A percentile compares a stretch with the other conserved stretches of the same genome.
Conservation (phyloP, 2,329 filamentous ascomycete species). For the Ophiostoma australiae region DNA sequence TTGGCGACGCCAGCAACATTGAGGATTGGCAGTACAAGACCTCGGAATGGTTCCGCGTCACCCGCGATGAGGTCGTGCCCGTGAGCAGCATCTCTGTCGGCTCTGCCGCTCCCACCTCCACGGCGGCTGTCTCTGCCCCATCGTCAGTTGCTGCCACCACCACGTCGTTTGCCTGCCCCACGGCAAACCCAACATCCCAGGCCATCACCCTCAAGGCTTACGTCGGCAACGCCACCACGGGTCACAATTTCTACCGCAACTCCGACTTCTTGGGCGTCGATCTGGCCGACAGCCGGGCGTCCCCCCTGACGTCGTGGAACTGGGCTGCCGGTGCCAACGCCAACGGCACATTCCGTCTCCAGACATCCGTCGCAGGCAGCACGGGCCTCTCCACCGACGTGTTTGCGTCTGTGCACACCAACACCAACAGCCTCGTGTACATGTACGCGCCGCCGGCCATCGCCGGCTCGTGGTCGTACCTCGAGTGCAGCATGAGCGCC, state of each 20-base stretch:
- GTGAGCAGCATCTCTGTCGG: not conserved
- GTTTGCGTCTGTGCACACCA: not conserved
- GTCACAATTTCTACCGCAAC: not conserved
- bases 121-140: not conserved
- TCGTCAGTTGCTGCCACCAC: not conserved
- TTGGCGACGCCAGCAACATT: slow-evolving; percentile 26
- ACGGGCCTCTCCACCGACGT: not conserved
- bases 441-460: not conserved
- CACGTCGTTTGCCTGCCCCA: not conserved
- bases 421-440: slow-evolving; percentile 8
- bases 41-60: not conserved
- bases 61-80: not conserved
- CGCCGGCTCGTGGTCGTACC: not conserved
- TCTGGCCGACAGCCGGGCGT: not conserved
- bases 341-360: not conserved
- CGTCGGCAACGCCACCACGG: not conserved
- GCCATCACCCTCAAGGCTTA: not conserved
- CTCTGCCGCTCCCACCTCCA: not conserved
- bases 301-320: not conserved
- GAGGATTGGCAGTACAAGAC: slow-evolving; percentile 25
- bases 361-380: not conserved
- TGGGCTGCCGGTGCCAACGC: not conserved
- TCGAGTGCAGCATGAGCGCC: not conserved
- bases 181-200: not conserved
- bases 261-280: not conserved